phyloP scores from a whole-genome alignment of 129 eudicot species.

The Centella asiatica region DNA sequence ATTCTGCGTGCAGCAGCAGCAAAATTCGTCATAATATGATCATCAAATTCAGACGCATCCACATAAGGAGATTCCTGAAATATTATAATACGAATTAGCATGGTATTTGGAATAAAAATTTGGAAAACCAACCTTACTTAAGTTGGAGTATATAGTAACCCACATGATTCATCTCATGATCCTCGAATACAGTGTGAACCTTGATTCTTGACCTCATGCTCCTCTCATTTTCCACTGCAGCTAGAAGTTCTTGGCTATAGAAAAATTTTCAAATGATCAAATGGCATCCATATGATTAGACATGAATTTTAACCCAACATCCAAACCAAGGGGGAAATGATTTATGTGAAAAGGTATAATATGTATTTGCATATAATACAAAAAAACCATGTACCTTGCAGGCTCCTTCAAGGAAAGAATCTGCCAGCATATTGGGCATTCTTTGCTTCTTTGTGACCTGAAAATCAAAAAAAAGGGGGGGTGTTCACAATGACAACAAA shows the following conservation, averaged over 20 bases:
- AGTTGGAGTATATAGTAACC: conserved; percentile 15
- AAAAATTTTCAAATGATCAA: background rate
- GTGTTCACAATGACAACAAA: too few species aligned
- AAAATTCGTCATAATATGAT: conserved; percentile 40
- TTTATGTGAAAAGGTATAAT: background rate
- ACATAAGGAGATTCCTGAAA: conserved; percentile 48
- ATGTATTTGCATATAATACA: background rate
- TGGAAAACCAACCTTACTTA: background rate
- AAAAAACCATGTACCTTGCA: conserved; percentile 36
- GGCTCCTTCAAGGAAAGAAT: conserved; percentile 55
- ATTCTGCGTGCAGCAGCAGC: conserved; percentile 39
- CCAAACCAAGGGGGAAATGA: background rate
- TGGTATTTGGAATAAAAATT: conserved; percentile 3
- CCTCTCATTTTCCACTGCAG: conserved; percentile 46
- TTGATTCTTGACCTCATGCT: conserved; percentile 28
- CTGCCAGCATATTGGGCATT: conserved; percentile 84
- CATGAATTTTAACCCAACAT: background rate
- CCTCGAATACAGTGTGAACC: conserved; percentile 22
- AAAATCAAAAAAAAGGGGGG: too few species aligned
- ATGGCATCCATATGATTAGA: background rate
- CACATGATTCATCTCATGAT: conserved; percentile 34
- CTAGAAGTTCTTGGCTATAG: conserved; percentile 64
- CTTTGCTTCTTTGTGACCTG: conserved; percentile 81
- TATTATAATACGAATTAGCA: conserved; percentile 6
- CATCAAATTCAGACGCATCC: conserved; percentile 45